phyloP scores from a whole-genome alignment of 352 stramenopile species.

The Phytopythium boreale region DNA sequence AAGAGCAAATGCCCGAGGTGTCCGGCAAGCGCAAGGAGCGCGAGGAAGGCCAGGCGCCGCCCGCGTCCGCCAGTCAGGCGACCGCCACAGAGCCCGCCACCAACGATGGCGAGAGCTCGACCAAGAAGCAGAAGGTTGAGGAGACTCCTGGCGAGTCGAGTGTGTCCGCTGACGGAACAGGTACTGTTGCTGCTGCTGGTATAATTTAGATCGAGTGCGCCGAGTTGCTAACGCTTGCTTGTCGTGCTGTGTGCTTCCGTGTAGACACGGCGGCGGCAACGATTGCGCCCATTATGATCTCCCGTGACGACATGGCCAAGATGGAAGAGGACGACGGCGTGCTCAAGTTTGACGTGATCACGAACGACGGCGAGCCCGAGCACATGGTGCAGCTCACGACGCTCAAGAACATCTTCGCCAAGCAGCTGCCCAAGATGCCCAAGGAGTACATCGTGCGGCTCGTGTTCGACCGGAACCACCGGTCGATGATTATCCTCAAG shows the following conservation, averaged over 20 bases:
- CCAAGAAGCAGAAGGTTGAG: conserved; percentile 48
- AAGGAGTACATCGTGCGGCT: conserved; percentile 99
- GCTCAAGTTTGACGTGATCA: conserved; percentile 88
- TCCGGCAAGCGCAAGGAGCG: conserved; percentile 25
- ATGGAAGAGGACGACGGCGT: conserved; percentile 78
- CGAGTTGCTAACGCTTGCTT: neutral
- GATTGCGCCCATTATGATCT: conserved; percentile 52
- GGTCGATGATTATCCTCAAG: conserved; percentile 93
- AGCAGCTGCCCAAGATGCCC: conserved; percentile 99
- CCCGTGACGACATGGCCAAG: conserved; percentile 86
- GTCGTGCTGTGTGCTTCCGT: neutral
- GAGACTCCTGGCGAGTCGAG: conserved; percentile 1
- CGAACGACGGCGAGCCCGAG: conserved; percentile 86
- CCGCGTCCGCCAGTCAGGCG: neutral
- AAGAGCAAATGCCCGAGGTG: conserved; percentile 4
- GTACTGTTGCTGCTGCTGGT: conserved; percentile 1
- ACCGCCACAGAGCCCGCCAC: conserved; percentile 6
- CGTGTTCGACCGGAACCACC: conserved; percentile 96
- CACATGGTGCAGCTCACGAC: conserved; percentile 93
- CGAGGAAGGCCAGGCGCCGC: neutral
- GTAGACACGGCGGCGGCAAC: neutral
- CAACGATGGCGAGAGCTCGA: neutral
- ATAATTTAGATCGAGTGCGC: too few relatives aligned
- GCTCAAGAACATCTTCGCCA: conserved; percentile 97
- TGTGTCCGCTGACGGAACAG: neutral